Evolutionary conservation across 2,329 filamentous ascomycete species (phyloP).

Genomic region (Aspergillus sergii): DNA sequence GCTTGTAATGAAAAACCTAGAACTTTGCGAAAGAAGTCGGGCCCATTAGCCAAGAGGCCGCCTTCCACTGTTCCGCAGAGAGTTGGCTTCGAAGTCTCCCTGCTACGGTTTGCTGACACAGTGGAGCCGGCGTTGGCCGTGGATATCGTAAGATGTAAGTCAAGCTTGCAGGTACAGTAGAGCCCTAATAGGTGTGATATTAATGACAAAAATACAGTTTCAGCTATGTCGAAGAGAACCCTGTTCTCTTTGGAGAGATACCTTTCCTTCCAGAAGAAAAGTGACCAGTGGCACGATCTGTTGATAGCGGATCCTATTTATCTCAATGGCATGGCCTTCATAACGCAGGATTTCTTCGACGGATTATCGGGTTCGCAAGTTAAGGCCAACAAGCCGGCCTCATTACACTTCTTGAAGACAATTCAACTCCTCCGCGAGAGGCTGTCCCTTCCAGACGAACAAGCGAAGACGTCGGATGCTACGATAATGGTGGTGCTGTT

Average conservation of each 20-base stretch:
- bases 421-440: conserved; percentile 2
- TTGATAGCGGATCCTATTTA: conserved; percentile 38
- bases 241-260: neutral
- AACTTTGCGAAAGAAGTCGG: conserved; percentile 9
- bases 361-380: conserved; percentile 13
- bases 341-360: conserved; percentile 36
- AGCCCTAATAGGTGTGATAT: neutral
- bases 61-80: neutral
- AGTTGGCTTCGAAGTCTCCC: neutral
- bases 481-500: conserved; percentile 5
- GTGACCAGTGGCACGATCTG: conserved; percentile 32
- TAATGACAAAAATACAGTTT: conserved; percentile 2
- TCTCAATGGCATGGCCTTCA: conserved; percentile 41
- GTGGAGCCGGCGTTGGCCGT: neutral
- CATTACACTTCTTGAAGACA: neutral
- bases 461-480: neutral
- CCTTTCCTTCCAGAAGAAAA: conserved; percentile 1
- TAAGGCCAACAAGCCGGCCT: neutral
- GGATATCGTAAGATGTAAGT: neutral
- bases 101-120: neutral
- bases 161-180: neutral
- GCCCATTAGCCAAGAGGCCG: conserved; percentile 11
- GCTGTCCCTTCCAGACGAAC: neutral
- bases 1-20: neutral
- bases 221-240: neutral